Evolutionary conservation across 208 protist species (phyloP).

Genomic region (Crithidia bombi): DNA sequence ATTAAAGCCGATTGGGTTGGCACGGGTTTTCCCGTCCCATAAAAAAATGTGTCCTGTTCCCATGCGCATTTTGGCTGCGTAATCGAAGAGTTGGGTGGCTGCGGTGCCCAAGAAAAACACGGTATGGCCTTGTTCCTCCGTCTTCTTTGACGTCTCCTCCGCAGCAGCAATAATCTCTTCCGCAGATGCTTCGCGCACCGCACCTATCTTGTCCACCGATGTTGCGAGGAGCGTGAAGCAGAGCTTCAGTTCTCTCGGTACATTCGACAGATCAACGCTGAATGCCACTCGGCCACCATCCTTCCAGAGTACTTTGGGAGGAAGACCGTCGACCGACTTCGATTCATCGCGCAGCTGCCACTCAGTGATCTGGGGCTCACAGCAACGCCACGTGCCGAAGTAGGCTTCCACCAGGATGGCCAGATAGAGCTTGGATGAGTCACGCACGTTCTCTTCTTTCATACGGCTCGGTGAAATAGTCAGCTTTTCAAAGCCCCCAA

Average conservation of each 20-base stretch:
- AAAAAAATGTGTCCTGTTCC: conserved; percentile 38
- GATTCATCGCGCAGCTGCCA: conserved; percentile 39
- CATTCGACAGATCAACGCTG: conserved; percentile 34
- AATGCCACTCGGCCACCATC: conserved; percentile 26
- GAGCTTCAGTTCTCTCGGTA: conserved; percentile 63
- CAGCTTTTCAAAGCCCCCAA: conserved; percentile 42
- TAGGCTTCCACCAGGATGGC: conserved; percentile 58
- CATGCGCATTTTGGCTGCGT: conserved; percentile 44
- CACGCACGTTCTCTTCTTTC: conserved; percentile 56
- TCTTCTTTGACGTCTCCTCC: conserved; percentile 44
- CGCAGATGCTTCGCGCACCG: conserved; percentile 25
- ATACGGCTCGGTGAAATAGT: conserved; percentile 29
- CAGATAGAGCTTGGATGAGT: conserved; percentile 47
- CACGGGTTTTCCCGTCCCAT: conserved; percentile 45
- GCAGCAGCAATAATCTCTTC: conserved; percentile 36
- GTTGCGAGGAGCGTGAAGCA: conserved; percentile 61
- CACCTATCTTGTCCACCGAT: conserved; percentile 30
- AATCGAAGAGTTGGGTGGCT: conserved; percentile 61
- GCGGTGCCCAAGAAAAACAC: conserved; percentile 56
- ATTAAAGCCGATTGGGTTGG: conserved; percentile 47
- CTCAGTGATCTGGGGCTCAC: conserved; percentile 44
- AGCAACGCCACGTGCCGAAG: conserved; percentile 49
- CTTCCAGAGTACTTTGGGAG: conserved; percentile 32
- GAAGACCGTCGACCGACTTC: neutral
- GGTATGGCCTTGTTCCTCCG: conserved; percentile 34